These are phyloP conservation scores for Trichoderma aggressivum DNA, from an alignment of 2,329 filamentous ascomycete species.

Conservation along the genomic window DNA sequence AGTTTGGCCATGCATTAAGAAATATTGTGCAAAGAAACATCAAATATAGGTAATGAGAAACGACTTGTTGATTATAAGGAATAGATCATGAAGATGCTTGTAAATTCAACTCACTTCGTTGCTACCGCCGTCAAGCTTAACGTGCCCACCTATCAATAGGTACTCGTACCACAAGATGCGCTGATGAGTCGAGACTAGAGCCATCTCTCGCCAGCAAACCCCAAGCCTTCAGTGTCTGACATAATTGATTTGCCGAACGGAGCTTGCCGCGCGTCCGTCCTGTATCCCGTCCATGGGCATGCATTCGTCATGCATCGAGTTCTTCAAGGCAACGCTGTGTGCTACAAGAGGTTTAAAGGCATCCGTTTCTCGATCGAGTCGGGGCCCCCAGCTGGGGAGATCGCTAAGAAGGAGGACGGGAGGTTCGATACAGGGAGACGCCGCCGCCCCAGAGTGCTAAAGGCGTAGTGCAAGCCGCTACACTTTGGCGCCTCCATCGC, in stretches of 20 bases:
- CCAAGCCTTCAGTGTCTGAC: neutral
- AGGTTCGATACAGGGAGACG: neutral
- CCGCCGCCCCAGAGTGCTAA: neutral
- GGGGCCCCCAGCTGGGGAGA: neutral
- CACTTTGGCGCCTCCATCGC: neutral
- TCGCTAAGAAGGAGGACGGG: neutral
- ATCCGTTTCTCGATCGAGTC: neutral
- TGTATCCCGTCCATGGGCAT: neutral
- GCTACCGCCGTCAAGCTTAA: neutral
- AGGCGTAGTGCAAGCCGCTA: neutral
- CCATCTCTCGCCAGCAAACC: neutral
- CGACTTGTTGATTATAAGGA: neutral
- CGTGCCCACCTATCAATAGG: neutral
- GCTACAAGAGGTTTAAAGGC: neutral
- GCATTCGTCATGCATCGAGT: neutral
- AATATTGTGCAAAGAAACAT: neutral
- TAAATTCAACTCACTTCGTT: neutral
- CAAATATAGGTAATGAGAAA: neutral
- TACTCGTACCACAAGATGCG: neutral
- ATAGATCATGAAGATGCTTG: neutral
- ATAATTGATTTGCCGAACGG: neutral
- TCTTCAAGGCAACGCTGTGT: neutral
- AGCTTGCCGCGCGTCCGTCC: neutral
- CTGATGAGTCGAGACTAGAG: neutral
- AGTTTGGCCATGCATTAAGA: too few relatives aligned